Conservation (phyloP, 495 filamentous ascomycete species). For the Trypethelium eluteriae region DNA sequence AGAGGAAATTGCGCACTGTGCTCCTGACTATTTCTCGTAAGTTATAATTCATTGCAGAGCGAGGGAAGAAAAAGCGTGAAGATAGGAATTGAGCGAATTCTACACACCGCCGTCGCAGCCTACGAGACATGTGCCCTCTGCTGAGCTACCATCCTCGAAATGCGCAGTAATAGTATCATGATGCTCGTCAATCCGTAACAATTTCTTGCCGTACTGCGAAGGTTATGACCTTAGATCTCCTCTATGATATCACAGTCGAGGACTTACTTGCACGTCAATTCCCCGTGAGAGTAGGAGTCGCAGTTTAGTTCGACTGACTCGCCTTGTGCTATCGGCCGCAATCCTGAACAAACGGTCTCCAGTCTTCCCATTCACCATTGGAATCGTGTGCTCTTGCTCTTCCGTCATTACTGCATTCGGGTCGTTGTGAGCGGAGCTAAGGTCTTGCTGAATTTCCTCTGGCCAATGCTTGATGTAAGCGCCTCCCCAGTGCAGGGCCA, state of each 20-base stretch:
- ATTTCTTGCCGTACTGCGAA: conserved; percentile 1
- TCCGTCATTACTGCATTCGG: conserved; percentile 28
- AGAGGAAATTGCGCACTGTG: not conserved
- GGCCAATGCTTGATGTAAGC: conserved; percentile 3
- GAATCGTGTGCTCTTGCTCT: conserved; percentile 32
- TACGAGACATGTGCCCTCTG: not conserved
- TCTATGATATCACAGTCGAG: too few species aligned
- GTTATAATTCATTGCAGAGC: not conserved
- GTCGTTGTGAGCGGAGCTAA: conserved; percentile 34
- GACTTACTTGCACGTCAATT: conserved; percentile 36
- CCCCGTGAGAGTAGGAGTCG: conserved; percentile 33
- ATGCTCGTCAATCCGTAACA: not conserved
- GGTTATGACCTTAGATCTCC: not conserved
- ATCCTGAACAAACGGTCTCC: conserved; percentile 37
- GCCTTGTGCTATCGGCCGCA: conserved; percentile 34
- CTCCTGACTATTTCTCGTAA: not conserved
- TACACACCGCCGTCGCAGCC: conserved; percentile 4
- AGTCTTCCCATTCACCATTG: conserved; percentile 40
- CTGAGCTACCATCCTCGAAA: conserved; percentile 6
- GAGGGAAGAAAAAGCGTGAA: not conserved
- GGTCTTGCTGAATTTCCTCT: conserved; percentile 23
- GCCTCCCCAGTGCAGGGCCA: conserved; percentile 44
- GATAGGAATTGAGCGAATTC: not conserved
- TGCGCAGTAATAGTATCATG: not conserved
- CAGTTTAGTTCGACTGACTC: conserved; percentile 39